These are phyloP conservation scores for Dactylellina sp. DNA, from an alignment of 2,329 filamentous ascomycete genomes.

Conservation along the genomic window DNA sequence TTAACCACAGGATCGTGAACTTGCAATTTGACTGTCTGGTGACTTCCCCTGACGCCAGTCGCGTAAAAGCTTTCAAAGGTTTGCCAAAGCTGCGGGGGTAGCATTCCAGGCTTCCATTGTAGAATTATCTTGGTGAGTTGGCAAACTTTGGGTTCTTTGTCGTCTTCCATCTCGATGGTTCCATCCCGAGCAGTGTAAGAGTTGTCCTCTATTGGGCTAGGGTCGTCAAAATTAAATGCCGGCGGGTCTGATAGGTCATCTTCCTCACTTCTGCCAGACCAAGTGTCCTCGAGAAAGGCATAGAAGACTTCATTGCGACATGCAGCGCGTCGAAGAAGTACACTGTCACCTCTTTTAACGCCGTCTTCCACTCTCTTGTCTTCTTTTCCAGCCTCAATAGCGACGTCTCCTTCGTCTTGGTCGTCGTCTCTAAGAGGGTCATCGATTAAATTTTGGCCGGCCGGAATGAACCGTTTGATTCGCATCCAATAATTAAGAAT, in stretches of 20 bases:
- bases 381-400: constrained; percentile 33
- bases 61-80: constrained; percentile 11
- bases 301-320: constrained; percentile 47
- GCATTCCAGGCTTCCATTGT: constrained; percentile 38
- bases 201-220: constrained; percentile 29
- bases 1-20: constrained; percentile 33
- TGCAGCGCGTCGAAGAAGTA: constrained; percentile 39
- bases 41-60: constrained; percentile 32
- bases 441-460: neutral
- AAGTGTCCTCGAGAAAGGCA: constrained; percentile 40
- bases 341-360: constrained; percentile 26
- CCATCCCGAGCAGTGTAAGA: constrained; percentile 40
- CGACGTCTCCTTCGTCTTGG: constrained; percentile 20
- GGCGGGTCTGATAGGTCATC: neutral
- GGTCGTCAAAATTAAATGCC: neutral
- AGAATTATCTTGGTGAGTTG: constrained; percentile 25
- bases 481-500: constrained; percentile 42
- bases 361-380: constrained; percentile 44
- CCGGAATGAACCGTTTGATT: constrained; percentile 32
- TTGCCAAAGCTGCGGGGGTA: constrained; percentile 33
- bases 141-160: constrained; percentile 35
- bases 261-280: constrained; percentile 1
- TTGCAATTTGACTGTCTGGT: constrained; percentile 19
- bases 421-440: constrained; percentile 4
- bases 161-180: constrained; percentile 29